Conservation (phyloP, 805 yeast species). For the Ogataea allantospora region DNA sequence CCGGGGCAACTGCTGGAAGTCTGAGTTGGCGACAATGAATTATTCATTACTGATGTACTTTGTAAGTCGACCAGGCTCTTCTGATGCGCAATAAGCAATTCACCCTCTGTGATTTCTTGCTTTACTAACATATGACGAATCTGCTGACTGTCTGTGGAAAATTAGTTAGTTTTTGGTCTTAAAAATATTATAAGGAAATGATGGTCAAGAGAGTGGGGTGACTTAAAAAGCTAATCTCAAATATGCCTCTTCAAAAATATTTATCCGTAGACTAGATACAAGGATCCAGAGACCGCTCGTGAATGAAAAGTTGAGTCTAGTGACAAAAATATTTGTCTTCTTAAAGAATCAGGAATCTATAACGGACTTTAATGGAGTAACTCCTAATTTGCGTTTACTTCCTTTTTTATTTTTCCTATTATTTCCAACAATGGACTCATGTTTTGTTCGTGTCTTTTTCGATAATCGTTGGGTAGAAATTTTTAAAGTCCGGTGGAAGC, state of each 20-base stretch:
- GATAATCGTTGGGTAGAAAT: constrained; percentile 1
- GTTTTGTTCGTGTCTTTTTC: constrained; percentile 2
- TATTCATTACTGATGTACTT: not conserved
- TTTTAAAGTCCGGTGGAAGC: constrained; percentile 5
- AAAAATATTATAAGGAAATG: no score
- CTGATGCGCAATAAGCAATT: not conserved
- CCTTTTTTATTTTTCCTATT: constrained; percentile 8
- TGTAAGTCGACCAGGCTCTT: not conserved
- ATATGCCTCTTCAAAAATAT: no score
- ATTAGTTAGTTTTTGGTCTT: no score
- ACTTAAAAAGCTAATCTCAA: no score
- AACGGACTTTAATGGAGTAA: constrained; percentile 8
- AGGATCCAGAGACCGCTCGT: not conserved
- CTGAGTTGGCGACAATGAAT: not conserved
- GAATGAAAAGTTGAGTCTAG: not conserved
- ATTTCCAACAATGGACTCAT: constrained; percentile 7
- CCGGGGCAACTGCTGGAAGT: not conserved
- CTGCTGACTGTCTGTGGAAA: not conserved
- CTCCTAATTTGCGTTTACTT: constrained; percentile 3
- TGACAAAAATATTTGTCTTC: not conserved
- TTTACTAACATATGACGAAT: not conserved
- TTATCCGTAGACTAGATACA: no score
- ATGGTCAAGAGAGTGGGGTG: constrained; percentile 7
- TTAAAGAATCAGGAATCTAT: not conserved
- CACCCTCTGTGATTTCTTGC: constrained; percentile 3